A percentile compares a stretch with the other conserved stretches of the same genome.
Conservation (phyloP, 2,329 filamentous ascomycete species). For the Xylaria sp. region DNA sequence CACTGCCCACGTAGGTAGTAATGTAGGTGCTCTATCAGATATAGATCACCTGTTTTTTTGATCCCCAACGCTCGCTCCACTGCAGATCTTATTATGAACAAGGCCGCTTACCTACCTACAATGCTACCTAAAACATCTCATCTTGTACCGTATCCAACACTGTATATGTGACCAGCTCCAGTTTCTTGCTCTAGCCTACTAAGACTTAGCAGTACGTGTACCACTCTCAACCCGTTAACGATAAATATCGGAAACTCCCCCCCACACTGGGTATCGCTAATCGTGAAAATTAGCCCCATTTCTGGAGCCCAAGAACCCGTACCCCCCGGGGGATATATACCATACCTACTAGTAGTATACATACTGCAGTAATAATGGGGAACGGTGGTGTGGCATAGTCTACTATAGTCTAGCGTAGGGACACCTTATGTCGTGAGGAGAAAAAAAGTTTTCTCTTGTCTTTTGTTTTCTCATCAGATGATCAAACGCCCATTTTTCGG, state of each 20-base stretch:
- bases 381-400: neutral
- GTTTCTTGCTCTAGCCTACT: neutral
- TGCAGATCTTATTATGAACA: conserved; percentile 35
- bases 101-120: conserved; percentile 11
- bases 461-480: conserved; percentile 11
- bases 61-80: conserved; percentile 18
- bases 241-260: conserved; percentile 23
- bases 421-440: neutral
- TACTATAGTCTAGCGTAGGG: neutral
- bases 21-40: neutral
- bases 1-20: neutral
- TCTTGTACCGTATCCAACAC: conserved; percentile 9
- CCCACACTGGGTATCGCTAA: conserved; percentile 30
- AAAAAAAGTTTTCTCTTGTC: neutral
- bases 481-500: conserved; percentile 16
- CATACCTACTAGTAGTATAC: neutral
- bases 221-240: neutral
- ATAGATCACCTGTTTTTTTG: conserved; percentile 24
- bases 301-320: conserved; percentile 11
- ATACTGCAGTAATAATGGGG: conserved; percentile 7
- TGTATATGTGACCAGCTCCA: conserved; percentile 25
- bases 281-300: conserved; percentile 31
- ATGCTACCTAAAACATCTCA: neutral
- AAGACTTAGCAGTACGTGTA: neutral
- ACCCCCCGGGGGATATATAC: neutral